A percentile compares a stretch with the other conserved stretches of the same genome.
Conservation (phyloP, 176 grass and related monocot species). For the Aegilops umbellulata region DNA sequence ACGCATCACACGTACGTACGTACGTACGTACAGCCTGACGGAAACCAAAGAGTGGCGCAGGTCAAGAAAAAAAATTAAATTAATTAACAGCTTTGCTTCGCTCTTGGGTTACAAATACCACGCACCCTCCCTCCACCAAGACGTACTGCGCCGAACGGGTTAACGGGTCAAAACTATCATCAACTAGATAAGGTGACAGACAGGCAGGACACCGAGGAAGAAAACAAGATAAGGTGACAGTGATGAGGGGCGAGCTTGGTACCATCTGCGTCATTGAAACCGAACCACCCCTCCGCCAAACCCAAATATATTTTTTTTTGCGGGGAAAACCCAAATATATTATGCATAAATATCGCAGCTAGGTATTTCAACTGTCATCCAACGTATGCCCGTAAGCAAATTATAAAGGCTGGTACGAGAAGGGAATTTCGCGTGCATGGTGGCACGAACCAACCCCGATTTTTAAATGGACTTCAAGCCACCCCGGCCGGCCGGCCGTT, state of each 20-base stretch:
- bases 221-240: slow-evolving; percentile 13
- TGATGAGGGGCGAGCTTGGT: neutral
- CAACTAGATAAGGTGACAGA: neutral
- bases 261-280: neutral
- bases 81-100: too few species aligned
- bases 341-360: neutral
- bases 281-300: neutral
- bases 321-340: too few species aligned
- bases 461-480: slow-evolving; percentile 30
- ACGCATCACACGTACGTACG: too few species aligned
- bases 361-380: neutral
- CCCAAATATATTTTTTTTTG: neutral
- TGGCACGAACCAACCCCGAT: neutral
- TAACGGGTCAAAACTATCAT: neutral
- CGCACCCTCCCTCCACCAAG: neutral
- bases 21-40: too few species aligned
- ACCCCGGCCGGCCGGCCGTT: neutral
- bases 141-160: neutral
- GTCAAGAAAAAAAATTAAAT: too few species aligned
- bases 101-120: neutral
- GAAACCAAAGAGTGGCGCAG: too few species aligned
- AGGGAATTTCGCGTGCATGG: slow-evolving; percentile 26
- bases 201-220: neutral
- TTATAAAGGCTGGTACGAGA: neutral
- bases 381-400: neutral